Base-by-base conservation (phyloP, 352 stramenopile species). In the Phytopythium delawarense region DNA sequence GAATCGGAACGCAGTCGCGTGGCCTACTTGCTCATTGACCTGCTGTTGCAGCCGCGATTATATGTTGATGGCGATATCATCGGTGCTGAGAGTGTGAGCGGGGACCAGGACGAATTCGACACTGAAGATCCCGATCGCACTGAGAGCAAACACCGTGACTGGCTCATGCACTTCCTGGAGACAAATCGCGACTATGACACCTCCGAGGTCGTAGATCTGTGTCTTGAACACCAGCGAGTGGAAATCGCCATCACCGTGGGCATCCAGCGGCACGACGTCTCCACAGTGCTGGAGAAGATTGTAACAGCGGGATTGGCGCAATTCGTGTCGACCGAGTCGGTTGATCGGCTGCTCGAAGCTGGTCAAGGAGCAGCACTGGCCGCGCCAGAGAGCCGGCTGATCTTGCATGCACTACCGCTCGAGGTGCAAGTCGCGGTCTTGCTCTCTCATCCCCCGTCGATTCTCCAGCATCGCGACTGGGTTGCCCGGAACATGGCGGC, bases 401-500 rank as follows among this genome's bases (percentile, higher is more conserved):
- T 92, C 21, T 57, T 92, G 21, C 73, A 84, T 12, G 67, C 77
- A 12, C 75, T 92, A 16, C 61, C 75, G 2, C 58, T 84, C 4
- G 66, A 82, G 18, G 42, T 71, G 48, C 82, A 94, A 61, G 63
- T 85, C 16, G 56, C 89, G 40, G 66, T 91, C 25, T 63, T 92
- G 50, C 53, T 91, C 28, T 70, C 75, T 16, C 42, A 76, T 39
- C 67, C 76, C 0, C 59, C 71, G 23, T 64, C 75, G 28, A 71
- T 94, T 46, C 59, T 92, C 51, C 64, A 76, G 39, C 86, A 93
- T 59, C 82, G 86, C 35, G 84, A 92, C 50, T 94, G 84, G 84
- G 55, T 94, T 13, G 28, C 84, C 20, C 79, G 84, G 2, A 78
- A 90, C 25, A 46, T 92, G 25, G 53, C 61, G 32, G 39, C 59